Conservation (phyloP, 148 eudicot genomes). For the Cornus suecica region DNA sequence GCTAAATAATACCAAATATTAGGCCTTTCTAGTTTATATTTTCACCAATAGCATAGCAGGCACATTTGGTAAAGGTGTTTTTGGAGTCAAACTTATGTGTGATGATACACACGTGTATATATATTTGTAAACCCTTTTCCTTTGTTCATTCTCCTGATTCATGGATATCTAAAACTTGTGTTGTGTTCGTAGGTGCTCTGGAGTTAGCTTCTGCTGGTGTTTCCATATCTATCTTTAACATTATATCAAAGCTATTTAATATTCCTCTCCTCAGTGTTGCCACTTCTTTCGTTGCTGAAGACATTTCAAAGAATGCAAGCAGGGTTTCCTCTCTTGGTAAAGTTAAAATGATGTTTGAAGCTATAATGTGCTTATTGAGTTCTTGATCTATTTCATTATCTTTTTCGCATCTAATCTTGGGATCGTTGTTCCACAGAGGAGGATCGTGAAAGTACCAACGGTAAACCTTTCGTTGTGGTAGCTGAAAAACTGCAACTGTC, state of each 20-base stretch:
- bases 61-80: no score
- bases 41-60: no score
- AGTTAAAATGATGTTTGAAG: background rate
- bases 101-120: no score
- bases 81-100: no score
- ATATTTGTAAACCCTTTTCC: background rate
- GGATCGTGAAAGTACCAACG: conserved; percentile 30
- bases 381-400: conserved; percentile 3
- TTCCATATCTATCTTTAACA: conserved; percentile 83
- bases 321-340: conserved; percentile 39
- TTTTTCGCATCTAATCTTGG: conserved; percentile 7
- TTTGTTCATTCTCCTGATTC: background rate
- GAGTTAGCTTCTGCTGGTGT: conserved; percentile 95
- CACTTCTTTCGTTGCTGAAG: conserved; percentile 96
- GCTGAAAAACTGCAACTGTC: conserved; percentile 63
- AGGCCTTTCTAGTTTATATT: no score
- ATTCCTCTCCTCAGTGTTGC: conserved; percentile 97
- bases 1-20: no score
- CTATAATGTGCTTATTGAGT: conserved; percentile 5
- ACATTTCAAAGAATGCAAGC: conserved; percentile 55
- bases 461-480: conserved; percentile 29
- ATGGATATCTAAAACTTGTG: background rate
- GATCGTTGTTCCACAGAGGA: conserved; percentile 19
- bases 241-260: conserved; percentile 84
- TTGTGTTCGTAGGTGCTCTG: conserved; percentile 53